Evolutionary conservation across 163 green algal species (phyloP), one percentile per base, ranked within the genome.

Genomic region (Scenedesmus sp.): DNA sequence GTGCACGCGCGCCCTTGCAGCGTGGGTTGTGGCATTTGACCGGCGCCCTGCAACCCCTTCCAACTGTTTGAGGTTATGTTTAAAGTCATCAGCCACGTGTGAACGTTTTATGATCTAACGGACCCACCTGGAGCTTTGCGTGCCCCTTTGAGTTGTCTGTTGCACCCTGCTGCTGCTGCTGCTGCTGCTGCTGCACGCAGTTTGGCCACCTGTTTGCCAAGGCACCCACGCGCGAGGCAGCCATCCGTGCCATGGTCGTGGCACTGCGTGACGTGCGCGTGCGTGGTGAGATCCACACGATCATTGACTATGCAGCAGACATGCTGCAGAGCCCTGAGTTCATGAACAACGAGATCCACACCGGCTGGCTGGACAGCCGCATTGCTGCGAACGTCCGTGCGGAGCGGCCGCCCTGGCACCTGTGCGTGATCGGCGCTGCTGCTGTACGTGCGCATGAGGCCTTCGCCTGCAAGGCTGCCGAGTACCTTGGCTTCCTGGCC

Each of bases 161-260:
- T 80, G 59, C 30, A 3, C 46, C 22, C 26, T 73, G 6, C 80
- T 72, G 46, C 30, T 72, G n/a, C 4, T 49, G 81, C 81, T 49
- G 42, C 22, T 12, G 35, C 24, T 49, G 33, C 42, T 22, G 53
- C n/a, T 49, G 46, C 42, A 4, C 37, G 76, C 97, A 99, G 95
- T 99, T 99, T 95, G 98, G 97, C 9, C 98, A 99, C 94, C 93
- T 99, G 78, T 99, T 99, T 93, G 98, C 98, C 30, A 96, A 97
- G 78, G 98, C 97, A 9, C 90, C 96, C 0, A 99, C 90, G 0
- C 94, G 98, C 13, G 94, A 96, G 46, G 96, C 95, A 1, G 97
- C 98, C 20, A 97, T 98, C 42, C 95, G 97, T 0, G 95, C 96
- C 46, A 98, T 99, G 97, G 96, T 99, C 70, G 96, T 99, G 49